These are phyloP conservation scores for Magnusiomyces sp. DNA, from an alignment of 1,139 yeast genomes.

Conservation along the genomic window DNA sequence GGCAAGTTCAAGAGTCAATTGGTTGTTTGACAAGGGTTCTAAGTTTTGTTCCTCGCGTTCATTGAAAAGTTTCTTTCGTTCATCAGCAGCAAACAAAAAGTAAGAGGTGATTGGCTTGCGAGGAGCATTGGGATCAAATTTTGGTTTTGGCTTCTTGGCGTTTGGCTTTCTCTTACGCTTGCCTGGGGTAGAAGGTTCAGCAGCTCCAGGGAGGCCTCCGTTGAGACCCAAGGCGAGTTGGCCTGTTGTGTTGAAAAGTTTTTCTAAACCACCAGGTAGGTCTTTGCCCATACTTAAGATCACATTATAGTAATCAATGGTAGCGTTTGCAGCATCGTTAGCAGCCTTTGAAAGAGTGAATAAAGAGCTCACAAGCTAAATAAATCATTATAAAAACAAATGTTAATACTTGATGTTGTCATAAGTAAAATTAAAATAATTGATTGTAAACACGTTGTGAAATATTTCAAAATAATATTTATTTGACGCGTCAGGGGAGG, in stretches of 20 bases:
- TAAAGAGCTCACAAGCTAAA: constrained; percentile 59
- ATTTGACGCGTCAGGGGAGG: no score
- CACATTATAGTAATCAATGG: constrained; percentile 61
- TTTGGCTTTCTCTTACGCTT: no score
- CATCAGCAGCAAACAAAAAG: constrained; percentile 55
- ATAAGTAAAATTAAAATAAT: no score
- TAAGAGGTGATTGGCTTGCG: constrained; percentile 62
- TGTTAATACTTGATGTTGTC: no score
- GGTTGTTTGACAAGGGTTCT: constrained; percentile 60
- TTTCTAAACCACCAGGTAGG: constrained; percentile 11
- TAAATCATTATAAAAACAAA: no score
- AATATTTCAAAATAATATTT: no score
- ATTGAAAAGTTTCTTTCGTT: constrained; percentile 40
- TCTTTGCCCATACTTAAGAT: constrained; percentile 12
- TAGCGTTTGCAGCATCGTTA: constrained; percentile 67
- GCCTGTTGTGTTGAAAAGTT: constrained; percentile 28
- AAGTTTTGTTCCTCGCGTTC: constrained; percentile 54
- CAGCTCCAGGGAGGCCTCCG: constrained; percentile 7
- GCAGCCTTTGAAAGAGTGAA: constrained; percentile 78
- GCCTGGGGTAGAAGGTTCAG: constrained; percentile 11
- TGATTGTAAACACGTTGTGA: no score
- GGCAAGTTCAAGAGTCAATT: constrained; percentile 69
- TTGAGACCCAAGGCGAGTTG: constrained; percentile 18
- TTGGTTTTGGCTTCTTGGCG: constrained; percentile 34
- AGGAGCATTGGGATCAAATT: constrained; percentile 43